Conservation (phyloP, 495 filamentous ascomycete species). For the Parachaetomium inaequale region DNA sequence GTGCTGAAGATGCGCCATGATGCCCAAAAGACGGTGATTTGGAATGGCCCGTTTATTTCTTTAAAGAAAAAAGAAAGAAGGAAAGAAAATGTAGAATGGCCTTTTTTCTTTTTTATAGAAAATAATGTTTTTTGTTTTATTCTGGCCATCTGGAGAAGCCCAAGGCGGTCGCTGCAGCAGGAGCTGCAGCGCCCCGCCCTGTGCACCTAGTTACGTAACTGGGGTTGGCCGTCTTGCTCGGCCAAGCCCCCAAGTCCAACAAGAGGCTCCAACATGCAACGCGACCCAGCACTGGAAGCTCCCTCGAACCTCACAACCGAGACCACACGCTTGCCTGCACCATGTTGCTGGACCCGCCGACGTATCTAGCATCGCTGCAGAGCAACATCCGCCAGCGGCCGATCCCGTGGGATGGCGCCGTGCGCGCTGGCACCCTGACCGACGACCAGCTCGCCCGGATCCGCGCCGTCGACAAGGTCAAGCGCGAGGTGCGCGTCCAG, state of each 20-base stretch:
- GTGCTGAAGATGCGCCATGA: too few relatives aligned
- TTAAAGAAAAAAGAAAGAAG: too few relatives aligned
- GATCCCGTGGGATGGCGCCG: constrained; percentile 97
- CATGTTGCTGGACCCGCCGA: constrained; percentile 81
- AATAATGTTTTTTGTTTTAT: too few relatives aligned
- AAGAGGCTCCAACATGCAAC: constrained; percentile 12
- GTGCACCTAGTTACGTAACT: constrained; percentile 20
- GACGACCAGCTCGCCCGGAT: constrained; percentile 94
- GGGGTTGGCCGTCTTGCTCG: constrained; percentile 16
- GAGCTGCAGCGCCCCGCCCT: constrained; percentile 8
- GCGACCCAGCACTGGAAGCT: not conserved
- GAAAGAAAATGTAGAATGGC: too few relatives aligned
- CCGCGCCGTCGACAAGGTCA: constrained; percentile 94
- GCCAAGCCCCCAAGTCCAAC: not conserved
- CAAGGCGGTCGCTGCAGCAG: not conserved
- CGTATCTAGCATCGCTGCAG: constrained; percentile 85
- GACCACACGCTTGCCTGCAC: constrained; percentile 9
- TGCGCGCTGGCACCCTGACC: constrained; percentile 88
- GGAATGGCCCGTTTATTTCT: too few relatives aligned
- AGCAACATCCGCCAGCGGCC: constrained; percentile 91
- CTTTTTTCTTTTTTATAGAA: too few relatives aligned
- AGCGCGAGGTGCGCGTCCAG: constrained; percentile 72
- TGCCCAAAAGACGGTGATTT: too few relatives aligned
- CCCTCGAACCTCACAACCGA: constrained; percentile 5
- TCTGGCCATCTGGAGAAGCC: too few relatives aligned